Conservation (phyloP, 179 eudicot genomes). For the Nepenthes alata region DNA sequence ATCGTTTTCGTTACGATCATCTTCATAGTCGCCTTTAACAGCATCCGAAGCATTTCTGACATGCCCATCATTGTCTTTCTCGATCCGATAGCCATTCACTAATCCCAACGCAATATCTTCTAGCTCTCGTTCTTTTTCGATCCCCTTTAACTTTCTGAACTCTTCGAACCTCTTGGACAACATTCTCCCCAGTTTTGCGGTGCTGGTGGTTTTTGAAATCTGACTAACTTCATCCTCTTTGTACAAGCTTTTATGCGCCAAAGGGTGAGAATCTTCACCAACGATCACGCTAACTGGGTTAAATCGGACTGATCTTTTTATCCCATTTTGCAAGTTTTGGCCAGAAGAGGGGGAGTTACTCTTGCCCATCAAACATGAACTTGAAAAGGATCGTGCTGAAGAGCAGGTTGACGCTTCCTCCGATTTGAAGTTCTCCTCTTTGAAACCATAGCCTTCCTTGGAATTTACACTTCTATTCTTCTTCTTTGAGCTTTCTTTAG, state of each 20-base stretch:
- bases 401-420: constrained; percentile 26
- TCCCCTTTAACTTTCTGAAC: constrained; percentile 12
- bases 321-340: constrained; percentile 18
- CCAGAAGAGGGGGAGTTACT: constrained; percentile 19
- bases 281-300: neutral
- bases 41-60: constrained; percentile 8
- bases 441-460: neutral
- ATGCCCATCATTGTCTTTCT: constrained; percentile 9
- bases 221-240: neutral
- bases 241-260: neutral
- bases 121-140: constrained; percentile 10
- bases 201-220: neutral
- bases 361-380: constrained; percentile 37
- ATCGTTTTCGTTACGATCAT: constrained; percentile 28
- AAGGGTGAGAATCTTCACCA: neutral
- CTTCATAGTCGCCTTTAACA: constrained; percentile 7
- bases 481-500: constrained; percentile 14
- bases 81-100: constrained; percentile 22
- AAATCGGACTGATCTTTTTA: constrained; percentile 29
- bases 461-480: constrained; percentile 8
- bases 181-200: no score
- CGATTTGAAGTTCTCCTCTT: constrained; percentile 6
- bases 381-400: constrained; percentile 40
- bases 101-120: constrained; percentile 28
- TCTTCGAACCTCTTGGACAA: constrained; percentile 19